Evolutionary conservation across 2,329 filamentous ascomycete species (phyloP), one percentile per base, ranked within the genome.

Genomic region (Boeremia exigua): DNA sequence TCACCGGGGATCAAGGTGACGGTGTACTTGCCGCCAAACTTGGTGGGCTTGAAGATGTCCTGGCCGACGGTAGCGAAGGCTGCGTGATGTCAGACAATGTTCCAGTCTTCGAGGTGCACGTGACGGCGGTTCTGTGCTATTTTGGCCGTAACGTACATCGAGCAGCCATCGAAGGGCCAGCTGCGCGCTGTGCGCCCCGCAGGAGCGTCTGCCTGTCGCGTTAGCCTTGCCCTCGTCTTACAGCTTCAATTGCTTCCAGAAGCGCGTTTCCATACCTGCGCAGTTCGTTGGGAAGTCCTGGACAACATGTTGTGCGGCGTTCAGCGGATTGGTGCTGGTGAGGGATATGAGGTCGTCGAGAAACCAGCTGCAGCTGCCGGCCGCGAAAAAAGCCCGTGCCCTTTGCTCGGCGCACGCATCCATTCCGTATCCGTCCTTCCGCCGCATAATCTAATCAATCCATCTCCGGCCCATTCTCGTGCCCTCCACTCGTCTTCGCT

Each of bases 1-100:
- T 99, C 95, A 82, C 94, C 95, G 79, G 95, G 95, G 78, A 99
- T 98, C 75, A 99, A 85, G 64, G 94, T 97, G 71, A 97, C 94
- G 33, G 95, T 99, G 86, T 98, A 99, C 84, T 98, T 99, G 82
- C 94, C 92, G 78, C 95, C 95, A 79, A 93, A 98, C 86, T 98
- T 95, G 82, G 94, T 92, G 70, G 93, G 93, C 86, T 97, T 96
- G 87, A 98, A 97, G 81, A 98, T 94, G 80, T 98, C 95, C 77
- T 90, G 90, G 80, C 92, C 87, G 70, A 96, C 84, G 63, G 91
- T 96, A 47, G 79, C 79, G 67, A 76, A 68, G 53, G 67, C 72
- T 75, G 53, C 49, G 32, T 40, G 17, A 14, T 40, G 62, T 71
- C 55, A 70, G 64, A 48, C 25, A 33, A 23, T 29, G 23, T 15